Evolutionary conservation across 2,329 filamentous ascomycete genomes (phyloP).

Genomic region (Neospermospora avenae): DNA sequence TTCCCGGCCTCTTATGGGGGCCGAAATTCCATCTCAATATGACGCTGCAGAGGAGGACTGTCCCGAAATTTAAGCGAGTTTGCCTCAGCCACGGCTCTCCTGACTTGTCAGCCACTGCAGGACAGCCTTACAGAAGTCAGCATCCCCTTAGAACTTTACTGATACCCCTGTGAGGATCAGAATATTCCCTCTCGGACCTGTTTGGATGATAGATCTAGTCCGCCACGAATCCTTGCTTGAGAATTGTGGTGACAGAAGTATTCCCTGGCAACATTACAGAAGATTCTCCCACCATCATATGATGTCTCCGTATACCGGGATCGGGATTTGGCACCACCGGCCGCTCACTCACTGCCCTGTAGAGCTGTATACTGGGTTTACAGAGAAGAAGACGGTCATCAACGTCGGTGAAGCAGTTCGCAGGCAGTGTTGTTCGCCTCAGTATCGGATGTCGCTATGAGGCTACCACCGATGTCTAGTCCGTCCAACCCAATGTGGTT

Average conservation of each 20-base stretch:
- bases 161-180: neutral
- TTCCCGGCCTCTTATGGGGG: constrained; percentile 4
- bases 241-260: neutral
- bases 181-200: too few relatives aligned
- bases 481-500: neutral
- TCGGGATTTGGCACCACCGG: neutral
- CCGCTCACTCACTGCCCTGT: neutral
- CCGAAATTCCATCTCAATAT: neutral
- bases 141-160: neutral
- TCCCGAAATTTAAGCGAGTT: constrained; percentile 7
- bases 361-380: constrained; percentile 1
- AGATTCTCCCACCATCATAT: neutral
- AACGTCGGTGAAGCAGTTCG: neutral
- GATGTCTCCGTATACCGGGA: neutral
- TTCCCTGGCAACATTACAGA: neutral
- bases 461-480: neutral
- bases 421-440: neutral
- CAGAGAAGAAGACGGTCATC: neutral
- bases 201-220: neutral
- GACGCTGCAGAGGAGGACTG: neutral
- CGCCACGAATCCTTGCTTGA: neutral
- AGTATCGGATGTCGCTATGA: neutral
- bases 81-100: constrained; percentile 3
- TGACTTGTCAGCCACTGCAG: neutral
- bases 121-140: neutral